Evolutionary conservation across 768 basidiomycete genomes (phyloP), one percentile per base, ranked within the genome.

Genomic region (Boletus barrowsii): DNA sequence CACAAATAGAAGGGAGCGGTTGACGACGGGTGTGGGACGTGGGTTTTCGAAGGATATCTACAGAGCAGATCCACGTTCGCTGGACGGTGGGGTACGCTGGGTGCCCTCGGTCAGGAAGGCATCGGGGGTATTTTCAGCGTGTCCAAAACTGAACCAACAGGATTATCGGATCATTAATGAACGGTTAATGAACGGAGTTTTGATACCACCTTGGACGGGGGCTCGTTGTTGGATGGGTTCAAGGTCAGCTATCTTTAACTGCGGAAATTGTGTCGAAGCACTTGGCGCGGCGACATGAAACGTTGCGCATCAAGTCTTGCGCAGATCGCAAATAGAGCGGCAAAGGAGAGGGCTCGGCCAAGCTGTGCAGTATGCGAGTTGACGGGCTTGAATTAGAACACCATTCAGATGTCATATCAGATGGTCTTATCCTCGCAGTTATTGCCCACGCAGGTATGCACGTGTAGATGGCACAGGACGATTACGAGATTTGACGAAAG

Each of bases 111-210:
- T 22, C 66, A 57, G 29, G 66, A 70, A 47, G 67, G 73, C 50
- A 65, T 80, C 44, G 68, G 73, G 14, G 83, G 83, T 18, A 78
- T 85, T 51, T 86, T 86, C 70, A 83, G 83, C 64, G 68, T 86
- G 72, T 74, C 68, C 40, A 83, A 79, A 65, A 66, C 59, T n/a
- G 56, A 67, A 8, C 43, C 49, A 59, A 46, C 62, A 70, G 63
- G 62, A 64, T 64, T 61, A 57, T 67, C 59, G 48, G 44, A n/a
- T 57, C 40, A 63, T 68, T 61, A 66, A 66, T 66, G 59, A 62
- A 59, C 14, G 1, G 10, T 64, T 57, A 57, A 67, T 67, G 55
- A 68, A 66, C 64, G 67, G 67, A 53, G 57, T 50, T 55, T 54
- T 32, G 55, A 56, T 60, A 46, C 49, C 40, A 41, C 48, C 20